These are phyloP conservation scores for Zygosaccharomyces rouxii DNA, from an alignment of 805 yeast genomes.

Conservation along the genomic window DNA sequence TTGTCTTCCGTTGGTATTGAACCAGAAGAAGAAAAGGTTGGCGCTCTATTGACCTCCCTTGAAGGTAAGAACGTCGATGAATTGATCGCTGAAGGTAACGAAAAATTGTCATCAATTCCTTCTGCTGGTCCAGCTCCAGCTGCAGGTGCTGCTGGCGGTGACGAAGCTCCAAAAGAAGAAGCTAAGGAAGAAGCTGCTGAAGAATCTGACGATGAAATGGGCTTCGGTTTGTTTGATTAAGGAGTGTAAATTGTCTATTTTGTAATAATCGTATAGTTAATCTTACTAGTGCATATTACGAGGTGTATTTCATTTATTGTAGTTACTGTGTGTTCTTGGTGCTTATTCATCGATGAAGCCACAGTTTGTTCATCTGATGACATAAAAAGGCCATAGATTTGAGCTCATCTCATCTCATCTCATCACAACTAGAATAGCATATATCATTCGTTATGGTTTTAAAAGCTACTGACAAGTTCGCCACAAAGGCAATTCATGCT, in stretches of 20 bases:
- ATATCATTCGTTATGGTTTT: slow-evolving; percentile 20
- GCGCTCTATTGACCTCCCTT: slow-evolving; percentile 73
- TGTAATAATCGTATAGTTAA: slow-evolving; percentile 1
- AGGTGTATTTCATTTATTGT: background rate
- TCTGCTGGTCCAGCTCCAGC: slow-evolving; percentile 96
- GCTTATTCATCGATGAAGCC: background rate
- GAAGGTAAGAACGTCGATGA: slow-evolving; percentile 91
- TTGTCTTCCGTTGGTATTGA: slow-evolving; percentile 95
- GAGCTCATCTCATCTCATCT: background rate
- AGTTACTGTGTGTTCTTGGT: background rate
- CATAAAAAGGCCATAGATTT: background rate
- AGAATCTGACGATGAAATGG: slow-evolving; percentile 76
- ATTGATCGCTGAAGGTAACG: slow-evolving; percentile 89
- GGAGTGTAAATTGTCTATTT: slow-evolving; percentile 4
- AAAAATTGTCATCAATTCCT: slow-evolving; percentile 96
- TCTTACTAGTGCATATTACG: slow-evolving; percentile 1
- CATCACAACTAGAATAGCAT: background rate
- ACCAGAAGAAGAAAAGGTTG: slow-evolving; percentile 83
- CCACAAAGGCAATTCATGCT: slow-evolving; percentile 79
- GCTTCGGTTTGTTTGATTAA: slow-evolving; percentile 98
- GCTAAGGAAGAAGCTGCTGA: slow-evolving; percentile 66
- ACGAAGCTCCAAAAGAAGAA: slow-evolving; percentile 65
- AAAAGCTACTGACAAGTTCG: slow-evolving; percentile 44
- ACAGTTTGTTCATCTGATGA: slow-evolving; percentile 2
- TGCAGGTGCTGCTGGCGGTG: slow-evolving; percentile 66